phyloP scores from a whole-genome alignment of 805 yeast genomes.

The Kluyveromyces starmeri region DNA sequence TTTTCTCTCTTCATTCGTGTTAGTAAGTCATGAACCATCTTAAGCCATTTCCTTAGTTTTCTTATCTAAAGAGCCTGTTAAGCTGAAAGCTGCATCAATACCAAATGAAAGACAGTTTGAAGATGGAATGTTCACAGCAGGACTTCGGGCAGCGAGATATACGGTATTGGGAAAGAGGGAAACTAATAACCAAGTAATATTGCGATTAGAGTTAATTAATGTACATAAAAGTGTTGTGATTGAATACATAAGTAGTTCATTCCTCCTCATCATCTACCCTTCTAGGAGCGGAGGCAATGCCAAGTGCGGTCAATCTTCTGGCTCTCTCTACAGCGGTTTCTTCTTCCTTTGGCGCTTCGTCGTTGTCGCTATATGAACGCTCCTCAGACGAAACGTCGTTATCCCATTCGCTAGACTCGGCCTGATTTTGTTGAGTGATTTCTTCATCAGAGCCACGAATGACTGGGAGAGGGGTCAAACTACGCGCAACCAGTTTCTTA shows the following conservation, averaged over 20 bases:
- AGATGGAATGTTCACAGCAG: no score
- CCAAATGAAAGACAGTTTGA: no score
- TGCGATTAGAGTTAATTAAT: no score
- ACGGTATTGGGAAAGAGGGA: no score
- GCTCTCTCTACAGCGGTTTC: slow-evolving; percentile 54
- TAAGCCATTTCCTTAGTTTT: no score
- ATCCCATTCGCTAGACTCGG: not conserved
- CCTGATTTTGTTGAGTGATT: slow-evolving; percentile 1
- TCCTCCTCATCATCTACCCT: slow-evolving; percentile 44
- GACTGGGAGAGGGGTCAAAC: slow-evolving; percentile 13
- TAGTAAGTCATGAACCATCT: no score
- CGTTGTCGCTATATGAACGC: slow-evolving; percentile 16
- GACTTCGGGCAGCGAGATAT: no score
- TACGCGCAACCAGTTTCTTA: slow-evolving; percentile 12
- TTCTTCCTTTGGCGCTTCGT: slow-evolving; percentile 22
- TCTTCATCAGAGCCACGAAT: slow-evolving; percentile 8
- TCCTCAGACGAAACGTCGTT: slow-evolving; percentile 9
- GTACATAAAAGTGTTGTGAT: no score
- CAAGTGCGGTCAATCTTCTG: slow-evolving; percentile 54
- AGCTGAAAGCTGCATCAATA: no score
- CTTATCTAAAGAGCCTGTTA: no score
- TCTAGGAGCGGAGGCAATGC: slow-evolving; percentile 33
- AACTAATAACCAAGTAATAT: no score
- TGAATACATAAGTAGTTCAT: slow-evolving; percentile 5
- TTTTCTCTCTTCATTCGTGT: no score